Percentiles rank a stretch among this genome's conserved stretches.
These are phyloP conservation scores for carrot (Daucus carota) DNA, from an alignment of 129 eudicot genomes.

Conservation along the genomic window DH1_v3.0 NC_030384.2:29581001-29581500, in stretches of 20 bases:
- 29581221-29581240: constrained; percentile 1
- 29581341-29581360: constrained; percentile 3
- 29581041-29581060: too few relatives aligned
- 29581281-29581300: not conserved
- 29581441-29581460: not conserved
- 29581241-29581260: constrained; percentile 6
- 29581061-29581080: too few relatives aligned
- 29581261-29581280: not conserved
- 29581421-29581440: not conserved
- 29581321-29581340: not conserved
- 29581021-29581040: too few relatives aligned
- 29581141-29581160: not conserved
- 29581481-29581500: not conserved
- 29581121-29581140: not conserved
- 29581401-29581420: not conserved
- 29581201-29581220: not conserved
- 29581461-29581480: not conserved
- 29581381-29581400: constrained; percentile 16
- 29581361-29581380: constrained; percentile 14
- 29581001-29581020: too few relatives aligned
- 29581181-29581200: not conserved
- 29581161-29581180: not conserved
- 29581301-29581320: not conserved
- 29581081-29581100: too few relatives aligned
- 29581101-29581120: too few relatives aligned